Conservation (phyloP, 352 stramenopile species). For the Plasmopara viticola region DNA sequence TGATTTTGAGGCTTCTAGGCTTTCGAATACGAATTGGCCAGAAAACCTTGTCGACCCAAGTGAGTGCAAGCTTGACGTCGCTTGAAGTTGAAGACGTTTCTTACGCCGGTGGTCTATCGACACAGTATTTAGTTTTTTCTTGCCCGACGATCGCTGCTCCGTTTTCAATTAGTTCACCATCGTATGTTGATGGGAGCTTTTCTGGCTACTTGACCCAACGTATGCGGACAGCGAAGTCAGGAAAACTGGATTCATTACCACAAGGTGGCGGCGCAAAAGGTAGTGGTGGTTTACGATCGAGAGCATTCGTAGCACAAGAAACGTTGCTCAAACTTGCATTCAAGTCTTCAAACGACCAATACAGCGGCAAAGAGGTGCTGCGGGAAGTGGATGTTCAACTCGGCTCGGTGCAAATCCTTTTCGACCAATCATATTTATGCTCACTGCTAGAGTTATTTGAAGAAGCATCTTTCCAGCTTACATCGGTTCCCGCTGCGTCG, state of each 20-base stretch:
- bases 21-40: constrained; percentile 75
- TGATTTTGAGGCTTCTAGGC: constrained; percentile 74
- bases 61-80: constrained; percentile 60
- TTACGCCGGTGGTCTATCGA: constrained; percentile 48
- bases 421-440: constrained; percentile 80
- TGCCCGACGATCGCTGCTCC: constrained; percentile 60
- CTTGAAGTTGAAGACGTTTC: constrained; percentile 76
- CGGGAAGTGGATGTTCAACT: constrained; percentile 65
- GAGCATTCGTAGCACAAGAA: constrained; percentile 16
- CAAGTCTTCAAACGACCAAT: constrained; percentile 49
- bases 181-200: constrained; percentile 35
- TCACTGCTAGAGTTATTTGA: constrained; percentile 71
- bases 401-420: constrained; percentile 74
- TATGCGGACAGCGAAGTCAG: constrained; percentile 31
- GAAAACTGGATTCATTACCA: constrained; percentile 66
- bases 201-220: constrained; percentile 22
- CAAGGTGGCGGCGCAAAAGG: constrained; percentile 21
- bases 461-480: constrained; percentile 52
- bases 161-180: constrained; percentile 50
- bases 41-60: constrained; percentile 73
- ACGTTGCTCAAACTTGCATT: constrained; percentile 67
- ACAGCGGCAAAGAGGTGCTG: constrained; percentile 45
- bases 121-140: constrained; percentile 76
- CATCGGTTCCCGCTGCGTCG: constrained; percentile 19
- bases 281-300: constrained; percentile 12